phyloP scores from a whole-genome alignment of 441 rosid species.

The Corymbia calophylla region DNA sequence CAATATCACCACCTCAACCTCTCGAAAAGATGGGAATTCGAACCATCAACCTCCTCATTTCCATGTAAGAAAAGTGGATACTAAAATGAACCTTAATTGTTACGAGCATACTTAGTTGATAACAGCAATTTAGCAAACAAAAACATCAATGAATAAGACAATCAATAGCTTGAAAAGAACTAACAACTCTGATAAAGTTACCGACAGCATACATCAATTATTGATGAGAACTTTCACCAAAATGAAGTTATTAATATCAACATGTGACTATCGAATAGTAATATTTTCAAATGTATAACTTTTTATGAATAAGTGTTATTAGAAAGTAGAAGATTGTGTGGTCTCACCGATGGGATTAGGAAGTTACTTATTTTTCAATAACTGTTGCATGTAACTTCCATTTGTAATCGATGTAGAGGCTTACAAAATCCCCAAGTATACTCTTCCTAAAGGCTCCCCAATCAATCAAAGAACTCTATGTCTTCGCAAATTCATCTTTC shows the following conservation, averaged over 20 bases:
- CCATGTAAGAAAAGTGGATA: too few relatives aligned
- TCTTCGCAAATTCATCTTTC: accelerated
- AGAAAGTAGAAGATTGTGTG: accelerated
- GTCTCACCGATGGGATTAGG: background rate
- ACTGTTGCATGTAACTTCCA: accelerated
- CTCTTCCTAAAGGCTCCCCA: accelerated
- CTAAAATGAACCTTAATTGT: background rate
- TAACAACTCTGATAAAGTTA: accelerated
- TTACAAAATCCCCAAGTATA: accelerated
- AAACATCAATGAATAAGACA: accelerated
- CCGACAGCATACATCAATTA: accelerated
- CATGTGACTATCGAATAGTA: accelerated
- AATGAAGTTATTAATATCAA: accelerated
- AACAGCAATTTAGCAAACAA: accelerated
- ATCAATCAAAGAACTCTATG: background rate
- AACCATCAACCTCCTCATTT: too few relatives aligned
- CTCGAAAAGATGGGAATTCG: too few relatives aligned
- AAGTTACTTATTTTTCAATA: too few relatives aligned
- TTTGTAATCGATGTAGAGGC: accelerated
- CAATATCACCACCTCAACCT: too few relatives aligned
- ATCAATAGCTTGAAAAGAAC: accelerated
- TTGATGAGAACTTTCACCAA: too few relatives aligned
- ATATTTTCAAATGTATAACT: background rate
- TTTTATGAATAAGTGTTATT: accelerated
- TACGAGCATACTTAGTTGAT: background rate